Conservation (phyloP, 2,329 filamentous ascomycete species). For the Epicoccum sorghinum region DNA sequence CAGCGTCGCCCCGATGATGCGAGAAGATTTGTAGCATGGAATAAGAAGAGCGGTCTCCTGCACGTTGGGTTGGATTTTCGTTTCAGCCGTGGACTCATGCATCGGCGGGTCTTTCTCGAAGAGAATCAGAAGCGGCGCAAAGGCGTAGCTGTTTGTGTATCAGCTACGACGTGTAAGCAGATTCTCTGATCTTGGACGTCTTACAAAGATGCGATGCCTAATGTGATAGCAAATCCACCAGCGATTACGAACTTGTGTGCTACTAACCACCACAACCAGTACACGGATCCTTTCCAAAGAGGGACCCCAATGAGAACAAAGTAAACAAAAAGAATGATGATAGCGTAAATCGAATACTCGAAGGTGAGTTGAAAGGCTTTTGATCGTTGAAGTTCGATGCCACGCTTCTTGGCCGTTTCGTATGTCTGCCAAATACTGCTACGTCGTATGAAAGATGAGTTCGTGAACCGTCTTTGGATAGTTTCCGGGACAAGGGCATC, state of each 20-base stretch:
- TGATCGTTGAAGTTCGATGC: conserved; percentile 33
- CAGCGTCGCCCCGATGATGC: conserved; percentile 51
- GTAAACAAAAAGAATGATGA: conserved; percentile 50
- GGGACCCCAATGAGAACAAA: conserved; percentile 56
- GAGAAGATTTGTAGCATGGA: conserved; percentile 57
- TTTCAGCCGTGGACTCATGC: conserved; percentile 19
- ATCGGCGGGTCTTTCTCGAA: conserved; percentile 40
- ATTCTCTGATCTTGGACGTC: neutral
- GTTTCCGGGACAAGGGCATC: conserved; percentile 23
- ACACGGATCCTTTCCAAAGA: conserved; percentile 54
- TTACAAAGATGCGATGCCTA: conserved; percentile 48
- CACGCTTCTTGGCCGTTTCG: conserved; percentile 32
- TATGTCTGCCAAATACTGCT: conserved; percentile 26
- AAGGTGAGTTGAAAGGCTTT: conserved; percentile 47
- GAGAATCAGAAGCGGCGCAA: conserved; percentile 39
- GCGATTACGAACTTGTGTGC: conserved; percentile 49
- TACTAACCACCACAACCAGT: conserved; percentile 52
- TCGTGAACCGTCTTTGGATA: conserved; percentile 23
- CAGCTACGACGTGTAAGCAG: neutral
- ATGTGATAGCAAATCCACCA: conserved; percentile 50
- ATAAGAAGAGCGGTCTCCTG: conserved; percentile 53
- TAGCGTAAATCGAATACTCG: conserved; percentile 49
- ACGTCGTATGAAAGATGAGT: conserved; percentile 15
- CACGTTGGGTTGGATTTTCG: conserved; percentile 30
- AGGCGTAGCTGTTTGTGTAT: conserved; percentile 23